Evolutionary conservation across 768 basidiomycete genomes (phyloP).

Genomic region (Lentinula guzmanii): DNA sequence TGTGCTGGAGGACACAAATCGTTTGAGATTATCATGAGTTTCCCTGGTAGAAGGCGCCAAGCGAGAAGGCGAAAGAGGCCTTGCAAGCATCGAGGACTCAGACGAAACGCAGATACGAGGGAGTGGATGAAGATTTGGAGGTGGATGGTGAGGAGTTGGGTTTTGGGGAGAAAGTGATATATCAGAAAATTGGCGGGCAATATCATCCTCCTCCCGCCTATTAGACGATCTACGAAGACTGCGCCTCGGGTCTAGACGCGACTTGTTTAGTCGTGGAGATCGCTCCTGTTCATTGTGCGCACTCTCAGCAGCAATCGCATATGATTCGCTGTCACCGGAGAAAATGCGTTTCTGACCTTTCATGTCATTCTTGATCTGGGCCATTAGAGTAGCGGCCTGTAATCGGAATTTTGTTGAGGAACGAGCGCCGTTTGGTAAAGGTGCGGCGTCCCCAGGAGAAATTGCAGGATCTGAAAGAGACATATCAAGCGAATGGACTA

Average conservation of each 20-base stretch:
- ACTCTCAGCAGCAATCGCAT: neutral
- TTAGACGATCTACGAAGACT: constrained; percentile 9
- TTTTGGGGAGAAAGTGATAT: constrained; percentile 34
- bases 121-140: constrained; percentile 15
- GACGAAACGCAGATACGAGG: constrained; percentile 23
- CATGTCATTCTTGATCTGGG: constrained; percentile 78
- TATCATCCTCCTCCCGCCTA: constrained; percentile 35
- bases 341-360: constrained; percentile 68
- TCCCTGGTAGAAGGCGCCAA: constrained; percentile 25
- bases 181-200: constrained; percentile 33
- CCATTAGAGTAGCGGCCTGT: constrained; percentile 78
- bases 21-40: constrained; percentile 72
- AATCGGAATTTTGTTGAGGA: constrained; percentile 67
- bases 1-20: constrained; percentile 88
- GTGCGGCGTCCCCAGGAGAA: neutral
- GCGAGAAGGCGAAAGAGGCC: constrained; percentile 40
- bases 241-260: neutral
- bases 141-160: constrained; percentile 10
- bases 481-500: neutral
- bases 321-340: constrained; percentile 60
- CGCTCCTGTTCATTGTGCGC: neutral
- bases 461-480: neutral
- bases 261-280: neutral
- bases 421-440: constrained; percentile 20
- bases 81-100: constrained; percentile 18